Evolutionary conservation across 1,284 basidiomycete species (phyloP).

Genomic region (Ceratobasidium sp.): DNA sequence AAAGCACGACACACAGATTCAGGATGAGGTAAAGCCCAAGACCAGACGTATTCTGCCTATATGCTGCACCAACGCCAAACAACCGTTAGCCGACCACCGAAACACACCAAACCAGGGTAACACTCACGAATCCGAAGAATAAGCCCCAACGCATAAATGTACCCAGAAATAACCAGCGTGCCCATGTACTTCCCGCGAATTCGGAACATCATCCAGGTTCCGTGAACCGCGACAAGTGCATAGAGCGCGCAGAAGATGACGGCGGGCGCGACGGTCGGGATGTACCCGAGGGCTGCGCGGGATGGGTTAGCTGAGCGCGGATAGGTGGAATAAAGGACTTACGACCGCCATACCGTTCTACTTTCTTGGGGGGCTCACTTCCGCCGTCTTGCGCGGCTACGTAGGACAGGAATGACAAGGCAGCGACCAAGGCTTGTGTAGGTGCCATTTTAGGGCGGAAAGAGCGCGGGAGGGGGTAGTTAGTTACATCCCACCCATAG

Average conservation of each 20-base stretch:
- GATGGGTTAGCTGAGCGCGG: neutral
- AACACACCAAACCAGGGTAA: neutral
- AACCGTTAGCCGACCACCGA: neutral
- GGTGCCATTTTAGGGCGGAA: conserved; percentile 2
- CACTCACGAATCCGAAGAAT: conserved; percentile 25
- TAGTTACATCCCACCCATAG: neutral
- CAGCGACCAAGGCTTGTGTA: neutral
- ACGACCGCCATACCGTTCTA: neutral
- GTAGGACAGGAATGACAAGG: neutral
- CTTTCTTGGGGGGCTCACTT: neutral
- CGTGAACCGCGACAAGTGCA: neutral
- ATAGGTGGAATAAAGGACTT: neutral
- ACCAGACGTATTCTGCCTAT: neutral
- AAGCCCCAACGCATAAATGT: conserved; percentile 17
- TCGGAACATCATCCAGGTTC: conserved; percentile 4
- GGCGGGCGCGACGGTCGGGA: neutral
- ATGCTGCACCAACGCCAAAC: conserved; percentile 5
- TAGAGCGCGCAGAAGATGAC: conserved; percentile 24
- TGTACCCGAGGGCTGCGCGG: conserved; percentile 26
- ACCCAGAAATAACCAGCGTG: conserved; percentile 8
- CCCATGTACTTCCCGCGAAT: conserved; percentile 13
- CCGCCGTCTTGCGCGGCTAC: neutral
- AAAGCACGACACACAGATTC: conserved; percentile 24
- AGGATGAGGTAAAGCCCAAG: conserved; percentile 12
- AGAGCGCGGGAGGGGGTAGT: neutral